Percentiles rank a stretch among this genome's conserved stretches.
Conservation (phyloP, 139 green algal genomes). For the Chlamydomonas urium region DNA sequence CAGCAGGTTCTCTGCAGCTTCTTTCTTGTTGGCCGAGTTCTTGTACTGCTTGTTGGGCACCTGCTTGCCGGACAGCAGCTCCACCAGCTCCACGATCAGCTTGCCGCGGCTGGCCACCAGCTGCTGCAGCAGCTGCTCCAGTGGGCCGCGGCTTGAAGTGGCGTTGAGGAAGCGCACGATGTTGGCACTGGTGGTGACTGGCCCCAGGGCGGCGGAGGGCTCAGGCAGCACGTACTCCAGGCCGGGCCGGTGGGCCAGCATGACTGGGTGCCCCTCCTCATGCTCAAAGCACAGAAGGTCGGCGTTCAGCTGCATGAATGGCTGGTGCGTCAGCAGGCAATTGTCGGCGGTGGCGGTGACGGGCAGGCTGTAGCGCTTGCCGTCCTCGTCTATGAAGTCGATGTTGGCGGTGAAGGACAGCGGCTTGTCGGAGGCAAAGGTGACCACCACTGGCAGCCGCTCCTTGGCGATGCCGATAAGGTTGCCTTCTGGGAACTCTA, state of each 20-base stretch:
- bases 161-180: slow-evolving; percentile 46
- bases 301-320: slow-evolving; percentile 28
- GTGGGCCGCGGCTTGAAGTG: slow-evolving; percentile 25
- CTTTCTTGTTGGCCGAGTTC: slow-evolving; percentile 37
- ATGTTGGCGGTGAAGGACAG: slow-evolving; percentile 70
- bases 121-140: slow-evolving; percentile 42
- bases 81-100: slow-evolving; percentile 65
- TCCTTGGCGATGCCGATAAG: slow-evolving; percentile 75
- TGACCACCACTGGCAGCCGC: slow-evolving; percentile 65
- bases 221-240: slow-evolving; percentile 35
- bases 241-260: slow-evolving; percentile 22
- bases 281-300: slow-evolving; percentile 16
- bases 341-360: slow-evolving; percentile 68
- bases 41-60: slow-evolving; percentile 16
- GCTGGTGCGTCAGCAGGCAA: slow-evolving; percentile 51
- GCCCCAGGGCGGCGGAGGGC: slow-evolving; percentile 29
- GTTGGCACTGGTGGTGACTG: slow-evolving; percentile 10
- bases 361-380: slow-evolving; percentile 50
- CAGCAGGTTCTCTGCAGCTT: slow-evolving; percentile 54
- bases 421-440: slow-evolving; percentile 51
- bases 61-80: slow-evolving; percentile 61
- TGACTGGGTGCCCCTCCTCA: slow-evolving; percentile 23
- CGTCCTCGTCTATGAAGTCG: slow-evolving; percentile 75
- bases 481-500: slow-evolving; percentile 66
- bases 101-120: slow-evolving; percentile 50